These are phyloP conservation scores for Raffaelea arxii DNA, from an alignment of 2,329 filamentous ascomycete genomes.

Conservation along the genomic window DNA sequence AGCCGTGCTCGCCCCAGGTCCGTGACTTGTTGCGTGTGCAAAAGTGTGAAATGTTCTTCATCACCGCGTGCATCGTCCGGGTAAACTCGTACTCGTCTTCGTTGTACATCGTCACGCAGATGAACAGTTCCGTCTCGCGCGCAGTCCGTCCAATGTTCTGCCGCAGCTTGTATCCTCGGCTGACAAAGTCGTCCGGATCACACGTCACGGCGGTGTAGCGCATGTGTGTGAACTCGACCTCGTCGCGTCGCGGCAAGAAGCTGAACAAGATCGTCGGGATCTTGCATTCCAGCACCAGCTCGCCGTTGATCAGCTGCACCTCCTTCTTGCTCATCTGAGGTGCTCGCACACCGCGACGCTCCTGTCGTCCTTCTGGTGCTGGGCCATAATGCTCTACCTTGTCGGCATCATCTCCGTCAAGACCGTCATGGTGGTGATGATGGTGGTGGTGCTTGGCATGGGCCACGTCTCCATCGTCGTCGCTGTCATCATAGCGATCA, in stretches of 20 bases:
- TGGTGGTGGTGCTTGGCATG: too few species aligned
- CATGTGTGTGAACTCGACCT: slow-evolving; percentile 94
- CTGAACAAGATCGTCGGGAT: slow-evolving; percentile 98
- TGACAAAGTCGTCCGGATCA: slow-evolving; percentile 84
- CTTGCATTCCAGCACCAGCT: slow-evolving; percentile 96
- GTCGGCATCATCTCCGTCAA: too few species aligned
- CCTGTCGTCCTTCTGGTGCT: slow-evolving; percentile 77
- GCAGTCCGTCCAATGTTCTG: slow-evolving; percentile 89
- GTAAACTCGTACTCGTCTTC: slow-evolving; percentile 96
- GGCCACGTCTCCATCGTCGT: not conserved
- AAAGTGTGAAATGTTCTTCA: slow-evolving; percentile 97
- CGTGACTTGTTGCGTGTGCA: slow-evolving; percentile 85
- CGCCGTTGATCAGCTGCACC: slow-evolving; percentile 92
- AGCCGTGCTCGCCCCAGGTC: slow-evolving; percentile 93
- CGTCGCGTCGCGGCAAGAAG: slow-evolving; percentile 85
- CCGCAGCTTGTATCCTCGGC: slow-evolving; percentile 84
- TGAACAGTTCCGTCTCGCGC: slow-evolving; percentile 88
- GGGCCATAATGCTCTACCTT: slow-evolving; percentile 78
- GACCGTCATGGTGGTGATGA: too few species aligned
- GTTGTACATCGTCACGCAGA: slow-evolving; percentile 98
- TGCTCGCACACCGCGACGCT: slow-evolving; percentile 74
- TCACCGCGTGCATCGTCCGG: slow-evolving; percentile 95
- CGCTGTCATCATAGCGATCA: not conserved
- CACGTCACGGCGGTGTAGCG: slow-evolving; percentile 92
- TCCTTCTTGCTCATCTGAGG: slow-evolving; percentile 90